Evolutionary conservation across 2,329 filamentous ascomycete genomes (phyloP).

Genomic region (Penicillium sp.): DNA sequence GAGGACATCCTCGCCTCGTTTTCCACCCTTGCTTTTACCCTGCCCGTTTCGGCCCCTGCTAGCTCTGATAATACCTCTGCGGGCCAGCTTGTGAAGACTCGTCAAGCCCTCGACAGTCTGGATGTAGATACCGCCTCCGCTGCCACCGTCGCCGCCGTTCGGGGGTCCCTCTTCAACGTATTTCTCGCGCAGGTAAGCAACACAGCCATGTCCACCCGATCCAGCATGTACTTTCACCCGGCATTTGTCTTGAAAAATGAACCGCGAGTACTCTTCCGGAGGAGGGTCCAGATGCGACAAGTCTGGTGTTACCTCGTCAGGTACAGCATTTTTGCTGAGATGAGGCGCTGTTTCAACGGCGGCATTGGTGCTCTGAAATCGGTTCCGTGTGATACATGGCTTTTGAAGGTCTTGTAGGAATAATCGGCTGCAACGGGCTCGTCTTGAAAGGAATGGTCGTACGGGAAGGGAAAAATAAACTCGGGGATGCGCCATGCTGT

Average conservation of each 20-base stretch:
- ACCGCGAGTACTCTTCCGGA: conserved; percentile 72
- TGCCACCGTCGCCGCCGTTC: conserved; percentile 89
- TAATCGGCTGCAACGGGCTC: conserved; percentile 9
- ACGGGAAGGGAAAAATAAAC: conserved; percentile 5
- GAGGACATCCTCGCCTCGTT: conserved; percentile 75
- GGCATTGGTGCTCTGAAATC: conserved; percentile 21
- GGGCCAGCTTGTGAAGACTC: conserved; percentile 80
- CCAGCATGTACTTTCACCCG: conserved; percentile 69
- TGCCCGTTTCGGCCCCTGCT: conserved; percentile 41
- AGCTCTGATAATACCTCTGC: conserved; percentile 55
- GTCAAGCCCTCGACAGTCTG: conserved; percentile 87
- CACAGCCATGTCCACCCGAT: conserved; percentile 78
- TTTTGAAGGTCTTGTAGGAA: conserved; percentile 6
- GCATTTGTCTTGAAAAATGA: conserved; percentile 81
- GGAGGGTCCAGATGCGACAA: conserved; percentile 63
- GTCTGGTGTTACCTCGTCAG: conserved; percentile 18
- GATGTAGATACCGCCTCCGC: conserved; percentile 85
- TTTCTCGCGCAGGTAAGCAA: conserved; percentile 86
- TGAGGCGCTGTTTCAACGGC: conserved; percentile 1
- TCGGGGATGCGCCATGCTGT: conserved; percentile 10
- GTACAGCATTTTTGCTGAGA: conserved; percentile 6
- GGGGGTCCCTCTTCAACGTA: conserved; percentile 80
- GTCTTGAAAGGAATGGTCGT: conserved; percentile 14
- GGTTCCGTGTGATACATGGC: conserved; percentile 3
- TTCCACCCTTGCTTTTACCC: conserved; percentile 50